A percentile compares a stretch with the other conserved stretches of the same genome.
phyloP scores from a whole-genome alignment of 1,284 basidiomycete species.

The Chiua sp. region DNA sequence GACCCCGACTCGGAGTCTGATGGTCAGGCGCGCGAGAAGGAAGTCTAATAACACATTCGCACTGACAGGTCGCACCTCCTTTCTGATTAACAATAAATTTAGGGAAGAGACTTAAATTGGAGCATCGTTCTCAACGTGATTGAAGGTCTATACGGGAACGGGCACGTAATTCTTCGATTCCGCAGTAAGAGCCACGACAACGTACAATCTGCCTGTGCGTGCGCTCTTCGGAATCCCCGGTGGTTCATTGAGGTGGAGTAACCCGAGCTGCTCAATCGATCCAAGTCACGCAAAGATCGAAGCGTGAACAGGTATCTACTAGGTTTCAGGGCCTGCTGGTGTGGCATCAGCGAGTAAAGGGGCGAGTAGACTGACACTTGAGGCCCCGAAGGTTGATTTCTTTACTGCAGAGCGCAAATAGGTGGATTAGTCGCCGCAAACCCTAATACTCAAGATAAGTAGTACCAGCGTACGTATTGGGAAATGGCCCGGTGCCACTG shows the following conservation, averaged over 20 bases:
- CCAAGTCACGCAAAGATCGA: no score
- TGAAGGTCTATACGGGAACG: no score
- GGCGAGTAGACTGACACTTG: neutral
- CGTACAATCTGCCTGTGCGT: neutral
- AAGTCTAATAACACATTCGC: neutral
- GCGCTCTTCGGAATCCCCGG: neutral
- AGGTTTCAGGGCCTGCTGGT: neutral
- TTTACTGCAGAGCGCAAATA: neutral
- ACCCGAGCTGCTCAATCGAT: neutral
- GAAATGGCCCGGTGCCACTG: no score
- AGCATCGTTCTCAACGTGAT: no score
- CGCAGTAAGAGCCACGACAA: neutral
- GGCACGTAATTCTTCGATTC: neutral
- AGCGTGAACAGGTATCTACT: neutral
- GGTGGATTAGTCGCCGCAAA: no score
- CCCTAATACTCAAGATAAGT: no score
- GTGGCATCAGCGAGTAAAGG: conserved; percentile 15
- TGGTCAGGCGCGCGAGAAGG: neutral
- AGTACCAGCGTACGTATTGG: no score
- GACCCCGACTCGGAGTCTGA: neutral
- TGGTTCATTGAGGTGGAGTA: neutral
- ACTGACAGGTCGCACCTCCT: neutral
- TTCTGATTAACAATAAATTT: neutral
- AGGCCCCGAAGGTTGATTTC: neutral
- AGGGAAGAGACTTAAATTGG: neutral